Percentiles rank a stretch among this genome's conserved stretches.
These are phyloP conservation scores for Comarum palustre DNA, from an alignment of 306 rosid genomes.

Conservation along the genomic window DNA sequence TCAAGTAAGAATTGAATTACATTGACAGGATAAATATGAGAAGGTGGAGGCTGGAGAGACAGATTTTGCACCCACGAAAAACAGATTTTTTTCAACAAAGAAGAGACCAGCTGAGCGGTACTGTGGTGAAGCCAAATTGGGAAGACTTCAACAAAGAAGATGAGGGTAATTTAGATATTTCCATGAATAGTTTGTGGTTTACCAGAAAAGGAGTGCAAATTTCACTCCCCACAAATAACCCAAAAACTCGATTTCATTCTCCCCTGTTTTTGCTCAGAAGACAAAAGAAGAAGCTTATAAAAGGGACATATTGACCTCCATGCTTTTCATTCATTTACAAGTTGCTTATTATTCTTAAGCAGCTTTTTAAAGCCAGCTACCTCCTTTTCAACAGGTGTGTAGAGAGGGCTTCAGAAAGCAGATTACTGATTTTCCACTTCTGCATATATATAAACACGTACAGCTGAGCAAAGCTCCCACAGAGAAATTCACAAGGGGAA, in stretches of 20 bases:
- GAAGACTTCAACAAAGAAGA: too few species aligned
- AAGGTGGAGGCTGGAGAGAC: too few species aligned
- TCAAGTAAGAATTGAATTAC: too few species aligned
- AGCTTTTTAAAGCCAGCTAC: conserved; percentile 25
- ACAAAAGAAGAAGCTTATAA: conserved; percentile 42
- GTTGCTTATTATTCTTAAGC: conserved; percentile 19
- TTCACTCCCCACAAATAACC: too few species aligned
- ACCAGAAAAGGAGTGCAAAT: too few species aligned
- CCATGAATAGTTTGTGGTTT: too few species aligned
- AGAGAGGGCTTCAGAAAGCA: conserved; percentile 16
- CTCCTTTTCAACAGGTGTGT: conserved; percentile 29
- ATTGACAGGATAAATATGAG: too few species aligned
- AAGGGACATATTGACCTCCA: conserved; percentile 43
- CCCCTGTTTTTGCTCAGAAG: conserved; percentile 31
- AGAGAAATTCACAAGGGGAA: not conserved
- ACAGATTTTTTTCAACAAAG: too few species aligned
- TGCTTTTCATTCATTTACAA: conserved; percentile 28
- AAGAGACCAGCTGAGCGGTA: too few species aligned
- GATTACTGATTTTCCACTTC: conserved; percentile 14
- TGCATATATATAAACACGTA: not conserved
- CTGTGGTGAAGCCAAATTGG: too few species aligned
- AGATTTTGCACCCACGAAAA: too few species aligned
- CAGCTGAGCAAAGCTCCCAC: conserved; percentile 10
- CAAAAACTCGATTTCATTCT: conserved; percentile 28
- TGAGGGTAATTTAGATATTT: too few species aligned